A percentile compares a stretch with the other conserved stretches of the same genome.
Conservation (phyloP, 306 rosid genomes). For the Amphicarpaea edgeworthii region DNA sequence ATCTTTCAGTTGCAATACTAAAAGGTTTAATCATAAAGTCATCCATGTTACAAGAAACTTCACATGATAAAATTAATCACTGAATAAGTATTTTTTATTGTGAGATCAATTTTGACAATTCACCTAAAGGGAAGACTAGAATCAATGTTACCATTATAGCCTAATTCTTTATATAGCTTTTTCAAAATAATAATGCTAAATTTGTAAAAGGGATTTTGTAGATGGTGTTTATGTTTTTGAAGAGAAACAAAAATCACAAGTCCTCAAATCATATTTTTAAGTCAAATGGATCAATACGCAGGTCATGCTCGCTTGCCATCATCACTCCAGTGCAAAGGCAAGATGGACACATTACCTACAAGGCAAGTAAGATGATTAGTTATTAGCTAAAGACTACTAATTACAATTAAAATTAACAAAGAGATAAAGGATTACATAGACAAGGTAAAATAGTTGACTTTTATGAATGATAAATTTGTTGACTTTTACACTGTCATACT, state of each 20-base stretch:
- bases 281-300: slow-evolving; percentile 91
- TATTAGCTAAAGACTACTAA: neutral
- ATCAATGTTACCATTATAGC: neutral
- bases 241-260: neutral
- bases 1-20: neutral
- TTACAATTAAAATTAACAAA: too few relatives aligned
- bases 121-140: neutral
- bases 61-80: neutral
- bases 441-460: too few relatives aligned
- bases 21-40: neutral
- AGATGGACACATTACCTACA: slow-evolving; percentile 94
- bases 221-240: slow-evolving; percentile 16
- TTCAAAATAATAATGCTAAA: neutral
- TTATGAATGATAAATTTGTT: too few relatives aligned
- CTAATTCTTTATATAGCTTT: slow-evolving; percentile 6
- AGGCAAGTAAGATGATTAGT: slow-evolving; percentile 17
- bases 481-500: too few relatives aligned
- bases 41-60: neutral
- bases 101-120: neutral
- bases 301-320: slow-evolving; percentile 98
- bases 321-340: slow-evolving; percentile 95
- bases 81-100: neutral
- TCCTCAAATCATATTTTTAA: slow-evolving; percentile 36
- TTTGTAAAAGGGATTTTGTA: slow-evolving; percentile 25
- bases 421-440: too few relatives aligned